These are phyloP conservation scores for Chenopodium berlandieri DNA, from an alignment of 148 eudicot genomes.

Conservation along the genomic window DNA sequence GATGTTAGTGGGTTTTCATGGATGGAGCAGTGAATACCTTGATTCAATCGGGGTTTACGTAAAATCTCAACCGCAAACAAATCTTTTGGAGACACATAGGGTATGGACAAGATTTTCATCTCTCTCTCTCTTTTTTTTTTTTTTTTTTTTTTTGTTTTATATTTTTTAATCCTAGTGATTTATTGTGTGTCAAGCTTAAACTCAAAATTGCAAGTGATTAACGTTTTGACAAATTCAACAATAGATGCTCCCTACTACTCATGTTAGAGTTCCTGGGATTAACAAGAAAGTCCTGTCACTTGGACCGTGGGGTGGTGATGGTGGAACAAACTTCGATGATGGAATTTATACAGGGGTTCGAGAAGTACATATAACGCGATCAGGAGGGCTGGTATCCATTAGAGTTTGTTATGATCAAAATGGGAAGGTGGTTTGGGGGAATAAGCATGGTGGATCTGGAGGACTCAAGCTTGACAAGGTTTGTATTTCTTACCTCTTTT, in stretches of 20 bases:
- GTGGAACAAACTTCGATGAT: constrained; percentile 33
- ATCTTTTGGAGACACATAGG: constrained; percentile 16
- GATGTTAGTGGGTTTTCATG: constrained; percentile 38
- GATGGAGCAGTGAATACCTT: constrained; percentile 32
- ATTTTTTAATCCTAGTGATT: background rate
- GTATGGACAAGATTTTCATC: background rate
- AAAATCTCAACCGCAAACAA: constrained; percentile 15
- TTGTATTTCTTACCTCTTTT: background rate
- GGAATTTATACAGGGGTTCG: constrained; percentile 37
- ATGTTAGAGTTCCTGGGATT: background rate
- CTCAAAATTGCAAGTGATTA: background rate
- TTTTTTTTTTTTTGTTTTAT: too few species aligned
- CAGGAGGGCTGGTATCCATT: constrained; percentile 36
- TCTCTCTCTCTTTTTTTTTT: background rate
- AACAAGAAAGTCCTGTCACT: constrained; percentile 26
- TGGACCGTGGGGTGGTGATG: constrained; percentile 38
- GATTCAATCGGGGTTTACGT: constrained; percentile 41
- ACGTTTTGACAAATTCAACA: background rate
- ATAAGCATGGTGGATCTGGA: constrained; percentile 33
- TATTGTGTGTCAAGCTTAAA: background rate
- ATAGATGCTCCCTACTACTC: constrained; percentile 4
- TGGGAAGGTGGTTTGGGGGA: constrained; percentile 34
- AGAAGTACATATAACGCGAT: constrained; percentile 31
- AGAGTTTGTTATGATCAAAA: constrained; percentile 37
- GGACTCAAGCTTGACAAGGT: constrained; percentile 39